These are phyloP conservation scores for Blastobotrys elegans DNA, from an alignment of 1,139 yeast species.

Conservation along the genomic window DNA sequence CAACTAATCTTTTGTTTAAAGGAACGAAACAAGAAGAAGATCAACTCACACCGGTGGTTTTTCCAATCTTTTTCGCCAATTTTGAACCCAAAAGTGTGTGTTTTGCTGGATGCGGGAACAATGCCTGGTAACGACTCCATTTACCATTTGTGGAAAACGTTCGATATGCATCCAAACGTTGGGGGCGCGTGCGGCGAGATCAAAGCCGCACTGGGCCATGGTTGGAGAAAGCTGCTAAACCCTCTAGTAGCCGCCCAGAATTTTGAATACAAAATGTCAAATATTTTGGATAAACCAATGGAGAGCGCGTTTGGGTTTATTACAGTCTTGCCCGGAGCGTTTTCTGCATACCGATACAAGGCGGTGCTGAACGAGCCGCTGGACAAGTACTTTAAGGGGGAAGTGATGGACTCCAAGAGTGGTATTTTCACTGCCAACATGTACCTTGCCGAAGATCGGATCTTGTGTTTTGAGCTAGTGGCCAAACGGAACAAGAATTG, in stretches of 20 bases:
- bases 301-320: conserved; percentile 81
- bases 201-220: conserved; percentile 60
- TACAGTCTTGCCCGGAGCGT: conserved; percentile 80
- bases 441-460: conserved; percentile 84
- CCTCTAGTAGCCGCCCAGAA: conserved; percentile 83
- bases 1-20: conserved; percentile 74
- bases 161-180: conserved; percentile 60
- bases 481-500: conserved; percentile 62
- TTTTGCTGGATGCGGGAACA: conserved; percentile 76
- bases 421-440: conserved; percentile 78
- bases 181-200: conserved; percentile 91
- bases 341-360: conserved; percentile 72
- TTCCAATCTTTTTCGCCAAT: conserved; percentile 74
- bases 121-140: conserved; percentile 69
- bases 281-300: conserved; percentile 77
- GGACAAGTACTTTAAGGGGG: conserved; percentile 76
- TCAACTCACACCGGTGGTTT: conserved; percentile 82
- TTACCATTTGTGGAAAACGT: conserved; percentile 69
- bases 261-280: conserved; percentile 78
- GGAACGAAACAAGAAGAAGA: conserved; percentile 69
- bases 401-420: conserved; percentile 49
- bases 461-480: conserved; percentile 74
- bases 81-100: conserved; percentile 63
- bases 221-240: conserved; percentile 50
- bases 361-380: conserved; percentile 68